A percentile compares a stretch with the other conserved stretches of the same genome.
These are phyloP conservation scores for Cucumis sativus DNA, from an alignment of 306 rosid species.

Conservation along the genomic window DNA sequence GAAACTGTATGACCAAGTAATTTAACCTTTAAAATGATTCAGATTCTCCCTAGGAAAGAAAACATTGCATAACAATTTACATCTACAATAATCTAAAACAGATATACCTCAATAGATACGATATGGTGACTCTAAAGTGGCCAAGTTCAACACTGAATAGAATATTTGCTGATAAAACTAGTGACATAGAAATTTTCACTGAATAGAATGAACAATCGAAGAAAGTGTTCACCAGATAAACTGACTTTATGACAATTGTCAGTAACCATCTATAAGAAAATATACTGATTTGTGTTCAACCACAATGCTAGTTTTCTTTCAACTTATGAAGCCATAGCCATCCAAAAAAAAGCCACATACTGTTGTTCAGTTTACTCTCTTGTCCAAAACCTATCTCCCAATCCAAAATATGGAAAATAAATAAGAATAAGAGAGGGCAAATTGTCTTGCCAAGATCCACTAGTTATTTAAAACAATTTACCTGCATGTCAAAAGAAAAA, in stretches of 20 bases:
- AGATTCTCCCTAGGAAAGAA: too few relatives aligned
- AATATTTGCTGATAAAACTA: not conserved
- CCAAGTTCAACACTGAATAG: too few relatives aligned
- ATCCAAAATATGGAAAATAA: conserved; percentile 12
- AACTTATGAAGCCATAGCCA: not conserved
- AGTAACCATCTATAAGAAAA: not conserved
- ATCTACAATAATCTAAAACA: too few relatives aligned
- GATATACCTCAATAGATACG: too few relatives aligned
- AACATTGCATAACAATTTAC: too few relatives aligned
- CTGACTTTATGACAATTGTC: not conserved
- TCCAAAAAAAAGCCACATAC: conserved; percentile 2
- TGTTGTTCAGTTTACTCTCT: not conserved
- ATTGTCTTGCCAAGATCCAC: conserved; percentile 4
- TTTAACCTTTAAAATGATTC: too few relatives aligned
- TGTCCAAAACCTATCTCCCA: not conserved
- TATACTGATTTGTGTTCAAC: not conserved
- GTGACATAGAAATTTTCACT: not conserved
- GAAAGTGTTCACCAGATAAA: not conserved
- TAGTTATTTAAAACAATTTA: conserved; percentile 5
- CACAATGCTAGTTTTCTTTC: not conserved
- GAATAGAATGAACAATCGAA: not conserved
- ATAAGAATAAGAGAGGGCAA: not conserved
- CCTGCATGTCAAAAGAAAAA: not conserved
- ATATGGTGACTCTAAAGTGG: not conserved
- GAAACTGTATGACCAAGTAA: too few relatives aligned